Evolutionary conservation across 2,329 filamentous ascomycete species (phyloP).

Genomic region (Fusarium sterilihyphosum): DNA sequence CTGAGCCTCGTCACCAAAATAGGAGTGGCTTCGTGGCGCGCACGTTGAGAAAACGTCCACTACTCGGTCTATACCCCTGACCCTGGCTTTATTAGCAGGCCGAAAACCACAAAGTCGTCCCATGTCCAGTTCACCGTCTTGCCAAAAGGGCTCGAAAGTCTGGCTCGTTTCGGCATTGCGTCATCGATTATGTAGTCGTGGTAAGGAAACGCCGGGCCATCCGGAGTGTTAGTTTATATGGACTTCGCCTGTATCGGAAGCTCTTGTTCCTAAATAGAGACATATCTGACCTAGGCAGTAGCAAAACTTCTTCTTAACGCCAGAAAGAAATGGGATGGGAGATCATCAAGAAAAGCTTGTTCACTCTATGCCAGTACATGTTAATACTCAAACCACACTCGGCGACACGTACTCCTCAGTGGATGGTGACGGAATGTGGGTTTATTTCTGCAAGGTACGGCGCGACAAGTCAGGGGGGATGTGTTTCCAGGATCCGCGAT

Average conservation of each 20-base stretch:
- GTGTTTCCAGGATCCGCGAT: conserved; percentile 29
- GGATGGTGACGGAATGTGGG: conserved; percentile 33
- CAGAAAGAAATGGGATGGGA: background rate
- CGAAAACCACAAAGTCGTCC: conserved; percentile 30
- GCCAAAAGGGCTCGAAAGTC: conserved; percentile 7
- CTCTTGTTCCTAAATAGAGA: background rate
- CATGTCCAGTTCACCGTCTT: conserved; percentile 30
- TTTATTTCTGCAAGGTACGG: conserved; percentile 34
- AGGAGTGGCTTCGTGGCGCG: conserved; percentile 27
- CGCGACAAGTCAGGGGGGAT: conserved; percentile 15
- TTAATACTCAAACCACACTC: conserved; percentile 8
- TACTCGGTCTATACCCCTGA: conserved; percentile 27
- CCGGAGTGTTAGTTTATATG: conserved; percentile 4
- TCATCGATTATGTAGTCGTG: conserved; percentile 29
- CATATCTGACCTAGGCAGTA: background rate
- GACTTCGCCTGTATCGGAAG: background rate
- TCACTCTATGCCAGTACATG: conserved; percentile 5
- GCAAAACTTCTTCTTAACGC: background rate
- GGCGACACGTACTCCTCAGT: conserved; percentile 17
- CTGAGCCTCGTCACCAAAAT: conserved; percentile 14
- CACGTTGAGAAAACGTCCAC: conserved; percentile 20
- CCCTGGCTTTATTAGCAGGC: conserved; percentile 16
- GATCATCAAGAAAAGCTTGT: conserved; percentile 16
- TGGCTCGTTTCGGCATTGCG: conserved; percentile 21
- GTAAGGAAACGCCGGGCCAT: conserved; percentile 29